phyloP scores from a whole-genome alignment of 768 basidiomycete genomes.

The Rhizopogon vesiculosus region DNA sequence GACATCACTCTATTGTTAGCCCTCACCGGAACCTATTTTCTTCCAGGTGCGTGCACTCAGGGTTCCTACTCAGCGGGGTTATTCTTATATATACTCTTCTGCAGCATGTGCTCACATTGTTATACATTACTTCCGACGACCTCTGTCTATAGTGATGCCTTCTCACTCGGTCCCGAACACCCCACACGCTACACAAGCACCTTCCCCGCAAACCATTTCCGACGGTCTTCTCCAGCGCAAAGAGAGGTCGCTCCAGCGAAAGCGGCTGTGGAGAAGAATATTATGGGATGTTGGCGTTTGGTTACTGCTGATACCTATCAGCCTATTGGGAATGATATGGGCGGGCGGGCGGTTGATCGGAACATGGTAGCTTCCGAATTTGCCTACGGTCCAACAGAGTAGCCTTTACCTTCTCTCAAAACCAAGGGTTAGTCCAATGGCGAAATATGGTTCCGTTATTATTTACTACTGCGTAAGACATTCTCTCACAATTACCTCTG shows the following conservation, averaged over 20 bases:
- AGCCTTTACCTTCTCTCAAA: background rate
- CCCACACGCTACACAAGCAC: constrained; percentile 12
- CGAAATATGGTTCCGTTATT: too few relatives aligned
- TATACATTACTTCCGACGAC: constrained; percentile 80
- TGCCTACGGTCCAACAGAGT: background rate
- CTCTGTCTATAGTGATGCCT: constrained; percentile 81
- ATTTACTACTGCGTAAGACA: background rate
- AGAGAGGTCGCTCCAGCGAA: constrained; percentile 76
- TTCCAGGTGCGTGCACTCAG: constrained; percentile 43
- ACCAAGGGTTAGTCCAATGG: background rate
- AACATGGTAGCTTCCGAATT: constrained; percentile 39
- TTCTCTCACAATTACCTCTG: background rate
- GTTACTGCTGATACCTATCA: constrained; percentile 60
- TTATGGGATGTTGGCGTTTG: constrained; percentile 85
- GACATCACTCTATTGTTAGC: constrained; percentile 47
- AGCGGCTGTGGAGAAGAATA: constrained; percentile 65
- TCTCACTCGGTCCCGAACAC: constrained; percentile 20
- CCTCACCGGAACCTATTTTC: constrained; percentile 53
- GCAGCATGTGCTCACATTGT: constrained; percentile 72
- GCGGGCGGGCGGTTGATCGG: constrained; percentile 45
- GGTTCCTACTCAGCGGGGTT: background rate
- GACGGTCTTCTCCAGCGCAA: constrained; percentile 83
- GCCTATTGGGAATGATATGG: constrained; percentile 55
- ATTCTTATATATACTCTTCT: background rate
- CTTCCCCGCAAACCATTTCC: constrained; percentile 27